Percentiles rank a stretch among this genome's conserved stretches.
Conservation (phyloP, 202 grass and related monocot genomes). For the Schoenoplectus tabernaemontani region DNA sequence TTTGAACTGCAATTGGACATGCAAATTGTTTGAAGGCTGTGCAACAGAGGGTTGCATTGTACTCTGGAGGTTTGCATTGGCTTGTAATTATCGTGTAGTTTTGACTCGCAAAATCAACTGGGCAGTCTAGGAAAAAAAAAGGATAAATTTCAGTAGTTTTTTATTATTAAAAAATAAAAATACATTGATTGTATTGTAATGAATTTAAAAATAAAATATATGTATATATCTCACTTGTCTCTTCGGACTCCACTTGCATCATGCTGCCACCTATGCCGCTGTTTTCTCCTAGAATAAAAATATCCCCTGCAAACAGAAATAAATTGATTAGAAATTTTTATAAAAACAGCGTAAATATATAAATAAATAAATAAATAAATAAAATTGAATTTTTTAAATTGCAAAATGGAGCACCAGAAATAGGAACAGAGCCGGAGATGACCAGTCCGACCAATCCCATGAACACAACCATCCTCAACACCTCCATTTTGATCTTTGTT, state of each 20-base stretch:
- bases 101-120: slow-evolving; percentile 48
- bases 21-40: slow-evolving; percentile 59
- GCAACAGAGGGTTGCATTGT: slow-evolving; percentile 41
- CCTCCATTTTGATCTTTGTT: neutral
- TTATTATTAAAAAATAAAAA: too few relatives aligned
- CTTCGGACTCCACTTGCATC: neutral
- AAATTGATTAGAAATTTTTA: neutral
- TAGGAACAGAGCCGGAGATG: neutral
- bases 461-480: slow-evolving; percentile 20
- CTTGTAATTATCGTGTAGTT: slow-evolving; percentile 78
- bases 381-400: neutral
- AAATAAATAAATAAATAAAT: neutral
- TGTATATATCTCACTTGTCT: neutral
- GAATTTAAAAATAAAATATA: too few relatives aligned
- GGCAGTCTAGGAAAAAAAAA: slow-evolving; percentile 37
- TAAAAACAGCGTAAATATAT: neutral
- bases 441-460: slow-evolving; percentile 6
- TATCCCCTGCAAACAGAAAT: neutral
- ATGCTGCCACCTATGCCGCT: neutral
- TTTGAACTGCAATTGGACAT: slow-evolving; percentile 33
- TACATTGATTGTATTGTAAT: too few relatives aligned
- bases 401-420: slow-evolving; percentile 15
- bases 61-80: slow-evolving; percentile 75
- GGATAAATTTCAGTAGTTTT: neutral
- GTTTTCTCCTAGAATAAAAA: neutral